A percentile compares a stretch with the other conserved stretches of the same genome.
Conservation (phyloP, 2,329 filamentous ascomycete genomes). For the Epichloe coenophiala region DNA sequence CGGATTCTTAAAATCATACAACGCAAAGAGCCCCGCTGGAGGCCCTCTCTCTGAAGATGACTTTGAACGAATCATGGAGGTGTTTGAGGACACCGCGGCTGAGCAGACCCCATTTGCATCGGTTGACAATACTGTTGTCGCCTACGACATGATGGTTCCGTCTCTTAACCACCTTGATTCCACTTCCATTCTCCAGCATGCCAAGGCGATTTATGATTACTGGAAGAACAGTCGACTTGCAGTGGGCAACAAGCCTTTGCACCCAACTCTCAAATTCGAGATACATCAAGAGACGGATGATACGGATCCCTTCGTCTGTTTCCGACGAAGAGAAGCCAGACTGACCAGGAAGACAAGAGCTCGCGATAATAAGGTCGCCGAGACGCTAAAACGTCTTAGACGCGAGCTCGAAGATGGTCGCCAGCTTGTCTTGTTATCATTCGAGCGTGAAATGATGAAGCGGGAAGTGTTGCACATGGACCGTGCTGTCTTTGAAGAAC, state of each 20-base stretch:
- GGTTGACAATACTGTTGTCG: constrained; percentile 75
- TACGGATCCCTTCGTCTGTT: constrained; percentile 94
- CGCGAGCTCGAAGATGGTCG: constrained; percentile 84
- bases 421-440: constrained; percentile 62
- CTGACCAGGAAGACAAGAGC: constrained; percentile 91
- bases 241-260: constrained; percentile 57
- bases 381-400: constrained; percentile 84
- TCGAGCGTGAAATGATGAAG: constrained; percentile 67
- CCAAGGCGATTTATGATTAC: constrained; percentile 75
- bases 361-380: constrained; percentile 83
- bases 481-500: constrained; percentile 68
- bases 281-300: constrained; percentile 90
- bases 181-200: constrained; percentile 38
- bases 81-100: constrained; percentile 79
- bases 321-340: constrained; percentile 84
- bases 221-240: constrained; percentile 64
- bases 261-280: constrained; percentile 80
- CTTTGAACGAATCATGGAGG: constrained; percentile 88
- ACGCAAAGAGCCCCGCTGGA: constrained; percentile 54
- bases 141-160: constrained; percentile 63
- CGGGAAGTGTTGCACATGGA: constrained; percentile 65
- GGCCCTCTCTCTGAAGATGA: constrained; percentile 71
- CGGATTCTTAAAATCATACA: constrained; percentile 70
- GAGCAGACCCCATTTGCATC: constrained; percentile 78
- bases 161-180: constrained; percentile 42